A percentile compares a stretch with the other conserved stretches of the same genome.
Evolutionary conservation across 2,329 filamentous ascomycete species (phyloP).

Genomic region (Macrophomina phaseolina): DNA sequence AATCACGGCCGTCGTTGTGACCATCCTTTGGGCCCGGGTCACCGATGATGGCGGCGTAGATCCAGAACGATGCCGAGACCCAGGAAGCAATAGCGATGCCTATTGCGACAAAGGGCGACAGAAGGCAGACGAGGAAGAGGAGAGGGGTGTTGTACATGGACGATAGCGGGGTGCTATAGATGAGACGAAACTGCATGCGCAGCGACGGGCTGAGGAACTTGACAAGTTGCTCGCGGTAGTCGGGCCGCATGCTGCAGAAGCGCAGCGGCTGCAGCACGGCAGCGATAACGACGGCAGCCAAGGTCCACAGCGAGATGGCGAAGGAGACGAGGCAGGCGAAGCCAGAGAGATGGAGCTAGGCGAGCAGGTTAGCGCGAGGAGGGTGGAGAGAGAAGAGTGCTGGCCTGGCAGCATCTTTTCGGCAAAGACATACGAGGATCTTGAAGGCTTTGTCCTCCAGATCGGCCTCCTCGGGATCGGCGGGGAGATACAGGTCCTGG

Average conservation of each 20-base stretch:
- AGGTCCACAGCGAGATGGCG: conserved; percentile 60
- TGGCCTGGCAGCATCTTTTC: neutral
- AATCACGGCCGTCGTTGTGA: conserved; percentile 65
- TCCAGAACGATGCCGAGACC: conserved; percentile 67
- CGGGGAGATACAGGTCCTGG: conserved; percentile 39
- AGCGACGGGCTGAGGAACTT: conserved; percentile 60
- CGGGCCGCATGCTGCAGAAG: conserved; percentile 56
- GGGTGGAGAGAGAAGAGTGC: neutral
- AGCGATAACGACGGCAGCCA: conserved; percentile 55
- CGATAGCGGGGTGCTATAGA: conserved; percentile 52
- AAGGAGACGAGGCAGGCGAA: conserved; percentile 62
- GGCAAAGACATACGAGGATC: conserved; percentile 44
- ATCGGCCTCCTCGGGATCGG: conserved; percentile 44
- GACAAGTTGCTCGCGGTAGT: conserved; percentile 57
- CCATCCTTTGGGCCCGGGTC: conserved; percentile 63
- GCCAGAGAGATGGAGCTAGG: conserved; percentile 59
- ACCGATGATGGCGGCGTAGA: conserved; percentile 65
- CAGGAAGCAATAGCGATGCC: conserved; percentile 63
- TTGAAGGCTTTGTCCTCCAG: conserved; percentile 53
- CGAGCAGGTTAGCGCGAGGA: neutral
- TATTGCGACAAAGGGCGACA: conserved; percentile 63
- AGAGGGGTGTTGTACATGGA: conserved; percentile 41
- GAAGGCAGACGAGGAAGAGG: conserved; percentile 59
- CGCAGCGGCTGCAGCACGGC: conserved; percentile 59
- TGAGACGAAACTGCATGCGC: conserved; percentile 56